Percentiles rank a stretch among this genome's conserved stretches.
phyloP scores from a whole-genome alignment of 306 rosid genomes.

The Rosa lucieae region DNA sequence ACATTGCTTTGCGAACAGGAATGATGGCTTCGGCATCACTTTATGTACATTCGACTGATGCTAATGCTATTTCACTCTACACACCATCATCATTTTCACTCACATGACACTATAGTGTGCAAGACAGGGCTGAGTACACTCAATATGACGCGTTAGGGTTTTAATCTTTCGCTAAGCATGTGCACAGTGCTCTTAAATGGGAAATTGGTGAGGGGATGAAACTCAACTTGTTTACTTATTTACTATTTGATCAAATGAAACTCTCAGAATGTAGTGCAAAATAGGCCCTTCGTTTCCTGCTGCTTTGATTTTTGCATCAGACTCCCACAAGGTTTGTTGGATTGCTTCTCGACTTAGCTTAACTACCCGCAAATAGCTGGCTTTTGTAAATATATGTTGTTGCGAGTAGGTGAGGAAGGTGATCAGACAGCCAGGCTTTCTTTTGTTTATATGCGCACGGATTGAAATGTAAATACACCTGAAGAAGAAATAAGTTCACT shows the following conservation, averaged over 20 bases:
- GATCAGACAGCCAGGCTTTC: background rate
- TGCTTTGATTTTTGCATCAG: background rate
- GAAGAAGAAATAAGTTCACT: background rate
- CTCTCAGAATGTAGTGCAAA: background rate
- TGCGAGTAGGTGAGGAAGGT: conserved; percentile 6
- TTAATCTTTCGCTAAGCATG: too few species aligned
- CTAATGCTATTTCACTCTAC: too few species aligned
- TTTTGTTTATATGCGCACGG: background rate
- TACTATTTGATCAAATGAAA: background rate
- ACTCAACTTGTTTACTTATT: background rate
- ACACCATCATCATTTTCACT: too few species aligned
- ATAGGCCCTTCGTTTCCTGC: background rate
- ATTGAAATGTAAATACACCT: background rate
- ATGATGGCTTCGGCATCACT: background rate
- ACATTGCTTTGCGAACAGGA: background rate
- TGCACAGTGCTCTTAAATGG: background rate
- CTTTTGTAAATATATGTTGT: background rate
- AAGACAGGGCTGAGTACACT: too few species aligned
- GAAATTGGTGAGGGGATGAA: background rate
- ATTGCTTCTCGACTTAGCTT: conserved; percentile 1
- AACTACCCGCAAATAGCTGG: background rate
- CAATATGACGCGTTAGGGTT: too few species aligned
- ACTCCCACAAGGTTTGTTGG: background rate
- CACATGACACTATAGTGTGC: too few species aligned
- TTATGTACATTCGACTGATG: too few species aligned